Base-by-base conservation (phyloP, 352 stramenopile genomes). In the Elongisporangium undulatum region DNA sequence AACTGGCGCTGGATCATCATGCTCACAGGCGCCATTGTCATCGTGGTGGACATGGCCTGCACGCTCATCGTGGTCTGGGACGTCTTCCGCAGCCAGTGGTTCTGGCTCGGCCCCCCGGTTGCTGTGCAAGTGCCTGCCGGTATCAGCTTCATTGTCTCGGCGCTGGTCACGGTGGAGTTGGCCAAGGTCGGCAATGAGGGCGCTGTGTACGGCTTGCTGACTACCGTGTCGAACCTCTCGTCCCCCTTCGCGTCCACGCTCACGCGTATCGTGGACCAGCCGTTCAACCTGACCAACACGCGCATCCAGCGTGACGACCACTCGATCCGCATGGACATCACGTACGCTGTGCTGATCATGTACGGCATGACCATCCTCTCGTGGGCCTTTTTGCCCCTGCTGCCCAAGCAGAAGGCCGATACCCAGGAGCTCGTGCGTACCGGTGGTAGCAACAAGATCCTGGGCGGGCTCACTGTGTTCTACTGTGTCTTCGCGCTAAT, bases 121-220 rank as follows among this genome's bases (percentile, higher is more conserved):
- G 71, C 66, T 4, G 50, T 62, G 4, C 39, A 77, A 2, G 21
- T 80, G 0, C 68, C 71, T 17, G 22, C 54, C 15, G 68, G 68
- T 20, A 57, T 80, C 48, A 66, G 57, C 20, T 80, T 77, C 51
- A 61, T 80, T 24, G 49, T 72, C 15, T 26, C 39, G 8, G 53
- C 57, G 10, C 70, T 56, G 41, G 66, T 68, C 49, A 49, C 62
- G 26, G 67, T 81, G 4, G 72, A 81, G 20, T 38, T 81, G 16
- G 59, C 67, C 0, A 61, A 74, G 22, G 57, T 69, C 16, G 67
- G 69, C 15, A 70, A 74, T 15, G 72, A 81, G 55, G 67, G 64
- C 17, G 67, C 70, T 0, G 56, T 68, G 39, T 81, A 78, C 55
- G 66, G 69, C 21, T 38, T 81, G 5, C 16, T 81, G 21, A 81